Evolutionary conservation across 2,329 filamentous ascomycete species (phyloP), one percentile per base, ranked within the genome.

Genomic region (Escovopsis sp.): DNA sequence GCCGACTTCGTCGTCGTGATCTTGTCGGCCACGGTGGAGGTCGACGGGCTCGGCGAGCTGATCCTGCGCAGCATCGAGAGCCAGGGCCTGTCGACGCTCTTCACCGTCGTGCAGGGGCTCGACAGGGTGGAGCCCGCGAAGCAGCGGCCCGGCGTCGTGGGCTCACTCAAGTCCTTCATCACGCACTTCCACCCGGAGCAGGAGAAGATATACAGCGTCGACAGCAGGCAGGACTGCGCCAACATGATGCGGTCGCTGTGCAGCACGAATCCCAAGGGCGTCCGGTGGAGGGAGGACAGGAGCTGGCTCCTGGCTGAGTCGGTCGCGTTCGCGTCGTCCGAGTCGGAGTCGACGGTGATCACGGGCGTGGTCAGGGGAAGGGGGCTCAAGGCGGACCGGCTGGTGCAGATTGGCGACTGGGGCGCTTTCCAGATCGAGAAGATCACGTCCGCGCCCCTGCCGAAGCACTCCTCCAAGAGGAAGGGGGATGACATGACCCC

Each of bases 291-390:
- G 53, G 91, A 98, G 41, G 86, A 94, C 50, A 75, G 91, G 51
- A 94, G 87, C 53, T 98, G 91, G 85, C 85, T 98, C 81, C 66
- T 94, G 44, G 77, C 89, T 4, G 91, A 98, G 50, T 75, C 88
- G 26, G 69, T 94, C 42, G 65, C 75, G 51, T 94, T 87, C 72
- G 72, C 76, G 10, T 69, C 75, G 26, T 68, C 64, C 4, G 70
- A 70, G 10, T 67, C 70, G 1, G 70, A 74, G n/a, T 67, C 78
- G 36, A 82, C 85, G 8, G 66, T 88, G 7, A 58, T 98, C 36
- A 93, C 85, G 0, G 91, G 91, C 51, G 76, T 91, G 4, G 78
- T 96, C 26, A 75, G 91, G 55, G 91, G 91, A 32, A 85, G 79
- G 56, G 82, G 83, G 8, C 61, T 98, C 41, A 96, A 95, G 59